phyloP scores from a whole-genome alignment of 169 alveolate species.

The Cryptosporidium ryanae region DNA sequence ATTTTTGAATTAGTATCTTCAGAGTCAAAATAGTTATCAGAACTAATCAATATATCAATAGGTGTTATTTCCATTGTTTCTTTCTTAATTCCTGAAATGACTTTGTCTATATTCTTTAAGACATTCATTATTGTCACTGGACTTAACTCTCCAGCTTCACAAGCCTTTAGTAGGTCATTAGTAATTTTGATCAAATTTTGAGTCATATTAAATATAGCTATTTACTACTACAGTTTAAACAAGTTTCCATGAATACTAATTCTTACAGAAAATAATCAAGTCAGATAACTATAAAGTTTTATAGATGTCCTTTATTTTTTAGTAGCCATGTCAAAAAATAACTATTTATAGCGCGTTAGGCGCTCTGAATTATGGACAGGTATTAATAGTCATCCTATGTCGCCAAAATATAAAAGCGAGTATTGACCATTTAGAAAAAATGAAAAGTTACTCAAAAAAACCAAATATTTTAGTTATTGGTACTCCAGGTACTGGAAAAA shows the following conservation, averaged over 20 bases:
- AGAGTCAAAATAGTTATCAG: background rate
- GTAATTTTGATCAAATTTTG: background rate
- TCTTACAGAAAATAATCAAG: no score
- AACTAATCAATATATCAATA: slow-evolving; percentile 1
- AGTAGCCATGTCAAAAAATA: slow-evolving; percentile 4
- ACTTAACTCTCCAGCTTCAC: background rate
- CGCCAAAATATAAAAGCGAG: background rate
- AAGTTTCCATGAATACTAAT: no score
- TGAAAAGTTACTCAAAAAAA: background rate
- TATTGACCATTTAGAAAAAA: background rate
- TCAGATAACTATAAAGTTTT: background rate
- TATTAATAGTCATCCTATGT: background rate
- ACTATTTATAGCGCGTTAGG: background rate
- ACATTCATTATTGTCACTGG: slow-evolving; percentile 5
- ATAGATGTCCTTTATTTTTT: background rate
- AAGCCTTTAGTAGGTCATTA: slow-evolving; percentile 1
- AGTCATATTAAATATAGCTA: slow-evolving; percentile 5
- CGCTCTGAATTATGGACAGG: background rate
- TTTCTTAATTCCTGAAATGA: slow-evolving; percentile 16
- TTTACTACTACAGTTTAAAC: background rate
- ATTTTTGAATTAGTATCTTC: background rate
- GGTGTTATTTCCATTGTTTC: slow-evolving; percentile 36
- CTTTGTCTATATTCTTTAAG: slow-evolving; percentile 23
- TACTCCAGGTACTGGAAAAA: slow-evolving; percentile 86
- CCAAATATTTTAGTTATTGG: slow-evolving; percentile 83